Base-by-base conservation (phyloP, 352 stramenopile species). In the Thalassiosira hispida region DNA sequence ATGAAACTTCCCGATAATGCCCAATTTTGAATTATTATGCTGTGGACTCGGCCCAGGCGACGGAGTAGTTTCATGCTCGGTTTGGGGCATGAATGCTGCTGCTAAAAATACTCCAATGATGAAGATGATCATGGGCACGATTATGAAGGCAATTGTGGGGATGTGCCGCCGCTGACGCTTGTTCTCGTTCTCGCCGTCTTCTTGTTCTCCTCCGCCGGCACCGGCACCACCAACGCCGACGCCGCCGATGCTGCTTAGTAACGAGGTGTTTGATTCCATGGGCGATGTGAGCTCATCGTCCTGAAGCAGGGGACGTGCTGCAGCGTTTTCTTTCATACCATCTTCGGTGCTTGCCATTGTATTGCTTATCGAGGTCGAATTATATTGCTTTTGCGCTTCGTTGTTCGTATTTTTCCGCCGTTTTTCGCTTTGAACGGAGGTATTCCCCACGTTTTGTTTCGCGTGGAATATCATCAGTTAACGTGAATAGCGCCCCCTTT, bases 111-210 rank as follows among this genome's bases (percentile, higher is more conserved):
- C 22, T 29, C 33, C 12, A 16, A 59, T 47, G 0, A 70, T 42
- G 23, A 69, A 40, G 25, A 57, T 7, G 5, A 57, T 20, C 44
- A 69, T 40, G n/a, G 60, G 14, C 18, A 46, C 23, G 20, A 69
- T n/a, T 18, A 69, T 69, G 31, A 46, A 59, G 7, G 16, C 23
- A 12, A 69, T 40, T 14, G 60, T 69, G 29, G 60, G 42, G 0
- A 69, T 44, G 9, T 14, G 2, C 18, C 12, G 25, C 14, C 49
- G 49, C 16, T 8, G 12, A 7, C 1, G 12, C 20, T 12, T 25
- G 25, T 40, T 25, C 20, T 40, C 52, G 52, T 35, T 25, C 12
- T 62, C 16, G 23, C 25, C 14, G 53, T 23, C 53, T 42, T 42
- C 9, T 22, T 22, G 27, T 33, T 12, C 14, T 27, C 49, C 49